A percentile compares a stretch with the other conserved stretches of the same genome.
Conservation (phyloP, 495 filamentous ascomycete species). For the Penicillium cosmopolitanum region DNA sequence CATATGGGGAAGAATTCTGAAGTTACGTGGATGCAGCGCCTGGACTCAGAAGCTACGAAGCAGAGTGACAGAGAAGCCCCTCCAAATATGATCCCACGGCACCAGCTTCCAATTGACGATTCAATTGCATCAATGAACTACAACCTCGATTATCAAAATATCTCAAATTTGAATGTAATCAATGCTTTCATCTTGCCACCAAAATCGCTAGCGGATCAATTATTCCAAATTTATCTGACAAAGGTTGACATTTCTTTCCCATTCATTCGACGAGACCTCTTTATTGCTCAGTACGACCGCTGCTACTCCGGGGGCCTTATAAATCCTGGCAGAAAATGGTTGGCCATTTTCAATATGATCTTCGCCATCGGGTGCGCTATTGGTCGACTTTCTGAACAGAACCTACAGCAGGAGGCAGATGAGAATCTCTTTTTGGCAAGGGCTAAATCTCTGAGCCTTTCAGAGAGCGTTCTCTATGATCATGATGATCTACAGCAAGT, state of each 20-base stretch:
- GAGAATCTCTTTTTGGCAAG: conserved; percentile 57
- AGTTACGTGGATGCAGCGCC: conserved; percentile 55
- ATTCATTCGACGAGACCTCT: conserved; percentile 47
- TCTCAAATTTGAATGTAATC: conserved; percentile 38
- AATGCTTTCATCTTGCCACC: conserved; percentile 48
- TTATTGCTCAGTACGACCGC: conserved; percentile 32
- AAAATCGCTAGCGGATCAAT: conserved; percentile 43
- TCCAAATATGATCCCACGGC: neutral
- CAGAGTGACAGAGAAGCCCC: neutral
- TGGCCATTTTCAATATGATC: conserved; percentile 61
- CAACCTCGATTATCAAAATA: conserved; percentile 54
- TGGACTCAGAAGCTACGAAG: conserved; percentile 20
- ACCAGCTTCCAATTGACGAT: neutral
- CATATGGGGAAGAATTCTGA: conserved; percentile 62
- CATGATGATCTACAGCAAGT: conserved; percentile 57
- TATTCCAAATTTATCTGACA: conserved; percentile 54
- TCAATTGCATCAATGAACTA: conserved; percentile 42
- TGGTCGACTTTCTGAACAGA: neutral
- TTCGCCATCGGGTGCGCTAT: conserved; percentile 55
- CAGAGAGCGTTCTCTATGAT: conserved; percentile 42
- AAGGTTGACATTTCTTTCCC: conserved; percentile 59
- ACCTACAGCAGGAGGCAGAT: conserved; percentile 34
- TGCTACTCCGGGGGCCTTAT: neutral
- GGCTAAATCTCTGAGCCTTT: conserved; percentile 52
- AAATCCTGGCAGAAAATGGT: conserved; percentile 43